Evolutionary conservation across 2,329 filamentous ascomycete species (phyloP).

Genomic region (Lecanicillium sp.): DNA sequence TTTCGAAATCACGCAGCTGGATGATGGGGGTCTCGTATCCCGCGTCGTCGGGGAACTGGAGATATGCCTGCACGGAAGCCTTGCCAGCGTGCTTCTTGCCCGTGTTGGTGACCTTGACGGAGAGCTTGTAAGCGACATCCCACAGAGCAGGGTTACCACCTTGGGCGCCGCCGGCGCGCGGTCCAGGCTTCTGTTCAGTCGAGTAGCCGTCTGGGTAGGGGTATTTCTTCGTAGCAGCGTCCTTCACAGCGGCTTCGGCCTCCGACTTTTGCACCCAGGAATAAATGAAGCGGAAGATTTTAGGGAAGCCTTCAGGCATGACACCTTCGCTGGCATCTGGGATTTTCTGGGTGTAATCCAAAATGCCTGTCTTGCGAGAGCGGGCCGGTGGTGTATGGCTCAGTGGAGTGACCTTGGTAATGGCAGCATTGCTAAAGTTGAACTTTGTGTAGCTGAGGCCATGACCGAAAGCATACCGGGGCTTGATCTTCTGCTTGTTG

Average conservation of each 20-base stretch:
- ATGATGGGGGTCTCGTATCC: constrained; percentile 57
- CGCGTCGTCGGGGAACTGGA: constrained; percentile 34
- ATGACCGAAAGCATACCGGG: constrained; percentile 80
- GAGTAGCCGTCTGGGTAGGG: constrained; percentile 62
- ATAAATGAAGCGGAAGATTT: constrained; percentile 62
- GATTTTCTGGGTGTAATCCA: constrained; percentile 44
- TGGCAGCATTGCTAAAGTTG: constrained; percentile 45
- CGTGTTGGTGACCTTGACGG: constrained; percentile 46
- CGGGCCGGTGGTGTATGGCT: constrained; percentile 29
- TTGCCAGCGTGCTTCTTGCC: constrained; percentile 39
- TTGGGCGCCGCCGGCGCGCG: constrained; percentile 61
- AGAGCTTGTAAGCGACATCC: constrained; percentile 39
- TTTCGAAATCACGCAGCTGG: constrained; percentile 69
- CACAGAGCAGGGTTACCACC: constrained; percentile 64
- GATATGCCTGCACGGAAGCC: constrained; percentile 40
- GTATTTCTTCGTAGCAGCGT: constrained; percentile 36
- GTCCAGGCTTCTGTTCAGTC: constrained; percentile 34
- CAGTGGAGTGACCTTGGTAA: constrained; percentile 43
- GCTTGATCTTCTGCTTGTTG: constrained; percentile 66
- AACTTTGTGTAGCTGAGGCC: constrained; percentile 79
- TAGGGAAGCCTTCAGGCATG: constrained; percentile 52
- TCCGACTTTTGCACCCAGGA: constrained; percentile 50
- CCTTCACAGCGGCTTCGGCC: constrained; percentile 35
- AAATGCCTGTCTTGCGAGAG: constrained; percentile 30
- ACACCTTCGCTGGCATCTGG: constrained; percentile 50